These are phyloP conservation scores for Cardamine chenopodiifolia DNA, from an alignment of 345 rosid genomes.

Conservation along the genomic window DNA sequence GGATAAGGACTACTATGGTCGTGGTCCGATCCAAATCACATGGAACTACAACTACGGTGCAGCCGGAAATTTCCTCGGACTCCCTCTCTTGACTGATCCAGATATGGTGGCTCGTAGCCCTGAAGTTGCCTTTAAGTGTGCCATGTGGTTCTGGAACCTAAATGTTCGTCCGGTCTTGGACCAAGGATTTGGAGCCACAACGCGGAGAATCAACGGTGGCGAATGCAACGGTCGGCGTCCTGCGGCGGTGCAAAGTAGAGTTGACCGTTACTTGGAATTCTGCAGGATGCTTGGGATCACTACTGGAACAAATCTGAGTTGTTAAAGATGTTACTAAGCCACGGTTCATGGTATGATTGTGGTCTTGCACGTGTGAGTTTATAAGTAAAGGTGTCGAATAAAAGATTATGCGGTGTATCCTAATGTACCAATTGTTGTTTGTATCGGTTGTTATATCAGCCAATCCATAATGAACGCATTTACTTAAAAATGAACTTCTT, in stretches of 20 bases:
- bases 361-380: slow-evolving; percentile 27
- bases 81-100: slow-evolving; percentile 52
- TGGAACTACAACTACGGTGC: slow-evolving; percentile 67
- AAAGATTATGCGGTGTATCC: slow-evolving; percentile 27
- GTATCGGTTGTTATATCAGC: slow-evolving; percentile 23
- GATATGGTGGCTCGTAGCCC: slow-evolving; percentile 52
- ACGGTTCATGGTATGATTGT: slow-evolving; percentile 5
- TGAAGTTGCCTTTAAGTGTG: slow-evolving; percentile 51
- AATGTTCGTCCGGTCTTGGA: slow-evolving; percentile 49
- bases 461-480: slow-evolving; percentile 11
- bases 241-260: slow-evolving; percentile 43
- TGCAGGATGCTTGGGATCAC: slow-evolving; percentile 46
- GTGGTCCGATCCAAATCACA: slow-evolving; percentile 64
- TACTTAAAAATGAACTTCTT: neutral
- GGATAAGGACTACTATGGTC: slow-evolving; percentile 54
- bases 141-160: slow-evolving; percentile 65
- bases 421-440: slow-evolving; percentile 28
- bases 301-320: slow-evolving; percentile 43
- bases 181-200: slow-evolving; percentile 60
- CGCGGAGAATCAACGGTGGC: slow-evolving; percentile 52
- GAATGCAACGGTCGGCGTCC: slow-evolving; percentile 52
- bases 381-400: slow-evolving; percentile 20
- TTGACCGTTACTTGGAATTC: slow-evolving; percentile 42
- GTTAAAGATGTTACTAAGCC: slow-evolving; percentile 35
- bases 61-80: slow-evolving; percentile 46